Evolutionary conservation across 345 rosid species (phyloP), one percentile per base, ranked within the genome.

Genomic region (Eucalyptus marginata): DNA sequence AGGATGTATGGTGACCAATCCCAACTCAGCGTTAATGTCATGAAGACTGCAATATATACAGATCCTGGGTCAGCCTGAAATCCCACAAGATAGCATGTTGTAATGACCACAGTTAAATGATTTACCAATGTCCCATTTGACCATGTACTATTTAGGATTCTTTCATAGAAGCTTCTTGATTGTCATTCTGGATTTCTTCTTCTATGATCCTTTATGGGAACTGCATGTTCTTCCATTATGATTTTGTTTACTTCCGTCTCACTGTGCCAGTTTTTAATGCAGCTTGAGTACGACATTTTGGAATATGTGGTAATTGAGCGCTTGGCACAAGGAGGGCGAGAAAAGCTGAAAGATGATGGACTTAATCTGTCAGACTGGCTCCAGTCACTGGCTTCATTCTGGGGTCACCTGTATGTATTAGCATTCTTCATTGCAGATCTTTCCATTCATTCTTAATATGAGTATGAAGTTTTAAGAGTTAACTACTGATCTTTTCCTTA

Each of bases 291-390:
- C 91, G 99, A 98, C 92, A 93, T 97, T 90, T 92, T 98, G 94
- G 99, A 98, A 93, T 97, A 96, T 93, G 99, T 98, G 88, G 99
- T 98, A 87, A 97, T 98, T 92, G 99, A 98, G 93, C 96, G 99
- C 33, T 90, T 98, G 92, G 99, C 94, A 49, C 99, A 93, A 96
- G 94, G 96, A 44, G 99, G 99, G 87, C 99, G 99, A 59, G 99
- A 95, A 92, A 98, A 98, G 93, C 95, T 98, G 56, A 98, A 97
- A 93, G 99, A 98, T 88, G 99, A 98, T 88, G 99, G 99, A 89
- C 95, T 98, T 91, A 97, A 98, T 93, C 91, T 98, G 92, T 98
- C 99, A 36, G 99, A 98, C 90, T 98, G 99, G 99, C 99, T 98
- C 89, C 99, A 97, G 88, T 97, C 99, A 4, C 87, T 98, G 96